Percentiles rank a stretch among this genome's conserved stretches.
phyloP scores from a whole-genome alignment of 495 filamentous ascomycete genomes.

The Penicillium goetzii region DNA sequence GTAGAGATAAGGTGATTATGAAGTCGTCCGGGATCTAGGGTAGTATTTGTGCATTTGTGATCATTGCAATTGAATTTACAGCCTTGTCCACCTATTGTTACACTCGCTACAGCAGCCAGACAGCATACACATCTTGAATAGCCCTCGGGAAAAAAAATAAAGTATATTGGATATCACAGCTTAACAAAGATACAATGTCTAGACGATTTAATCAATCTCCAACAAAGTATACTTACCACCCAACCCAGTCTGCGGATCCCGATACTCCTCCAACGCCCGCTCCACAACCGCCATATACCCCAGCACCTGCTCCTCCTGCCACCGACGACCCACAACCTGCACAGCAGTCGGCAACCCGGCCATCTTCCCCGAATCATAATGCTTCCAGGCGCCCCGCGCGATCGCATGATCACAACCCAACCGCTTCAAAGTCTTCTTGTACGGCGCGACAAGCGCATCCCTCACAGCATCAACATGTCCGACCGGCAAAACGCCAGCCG shows the following conservation, averaged over 20 bases:
- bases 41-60: background rate
- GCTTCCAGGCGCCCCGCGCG: constrained; percentile 80
- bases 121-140: background rate
- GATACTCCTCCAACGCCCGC: constrained; percentile 63
- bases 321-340: constrained; percentile 80
- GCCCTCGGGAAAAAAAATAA: background rate
- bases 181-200: background rate
- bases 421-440: constrained; percentile 52
- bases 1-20: background rate
- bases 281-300: constrained; percentile 81
- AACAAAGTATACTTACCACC: constrained; percentile 66
- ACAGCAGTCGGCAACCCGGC: constrained; percentile 84
- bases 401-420: constrained; percentile 68
- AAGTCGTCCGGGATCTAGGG: background rate
- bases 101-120: background rate
- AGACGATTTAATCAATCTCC: constrained; percentile 52
- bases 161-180: background rate
- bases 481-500: constrained; percentile 81
- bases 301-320: constrained; percentile 93
- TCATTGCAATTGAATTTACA: background rate
- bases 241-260: constrained; percentile 41
- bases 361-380: constrained; percentile 85
- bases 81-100: background rate
- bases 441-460: constrained; percentile 64
- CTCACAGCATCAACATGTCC: constrained; percentile 74